These are phyloP conservation scores for Stemphylium vesicarium DNA, from an alignment of 2,329 filamentous ascomycete species.

Conservation along the genomic window DNA sequence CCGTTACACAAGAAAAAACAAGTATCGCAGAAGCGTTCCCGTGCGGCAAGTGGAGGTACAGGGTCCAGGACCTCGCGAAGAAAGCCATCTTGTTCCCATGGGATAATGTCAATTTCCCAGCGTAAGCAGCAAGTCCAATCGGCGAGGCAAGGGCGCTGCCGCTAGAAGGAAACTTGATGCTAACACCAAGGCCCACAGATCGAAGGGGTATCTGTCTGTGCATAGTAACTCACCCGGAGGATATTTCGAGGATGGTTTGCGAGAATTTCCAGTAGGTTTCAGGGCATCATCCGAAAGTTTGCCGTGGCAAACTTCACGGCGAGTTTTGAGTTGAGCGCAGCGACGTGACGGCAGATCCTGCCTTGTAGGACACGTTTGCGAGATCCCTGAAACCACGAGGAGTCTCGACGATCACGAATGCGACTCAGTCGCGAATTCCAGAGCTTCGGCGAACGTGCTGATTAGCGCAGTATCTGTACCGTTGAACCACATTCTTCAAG, in stretches of 20 bases:
- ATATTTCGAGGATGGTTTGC: neutral
- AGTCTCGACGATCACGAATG: too few species aligned
- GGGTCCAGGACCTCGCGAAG: neutral
- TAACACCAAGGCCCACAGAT: neutral
- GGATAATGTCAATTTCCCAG: neutral
- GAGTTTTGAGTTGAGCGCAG: too few species aligned
- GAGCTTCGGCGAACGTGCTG: too few species aligned
- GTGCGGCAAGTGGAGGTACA: neutral
- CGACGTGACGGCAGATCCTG: too few species aligned
- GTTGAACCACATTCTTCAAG: neutral
- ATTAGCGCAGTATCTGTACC: constrained; percentile 1
- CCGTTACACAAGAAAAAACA: constrained; percentile 7
- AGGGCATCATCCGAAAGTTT: neutral
- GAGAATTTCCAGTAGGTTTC: neutral
- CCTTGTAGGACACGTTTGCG: too few species aligned
- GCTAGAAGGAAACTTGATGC: constrained; percentile 2
- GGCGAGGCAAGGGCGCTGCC: constrained; percentile 1
- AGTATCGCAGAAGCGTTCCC: neutral
- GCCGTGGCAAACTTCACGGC: too few species aligned
- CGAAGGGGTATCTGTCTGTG: neutral
- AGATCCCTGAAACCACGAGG: too few species aligned
- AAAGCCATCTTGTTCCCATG: neutral
- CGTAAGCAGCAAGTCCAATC: constrained; percentile 6
- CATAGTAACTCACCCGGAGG: neutral
- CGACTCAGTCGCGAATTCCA: too few species aligned